A percentile compares a stretch with the other conserved stretches of the same genome.
These are phyloP conservation scores for Chlorophyllum brunneum DNA, from an alignment of 768 basidiomycete species.

Conservation along the genomic window DNA sequence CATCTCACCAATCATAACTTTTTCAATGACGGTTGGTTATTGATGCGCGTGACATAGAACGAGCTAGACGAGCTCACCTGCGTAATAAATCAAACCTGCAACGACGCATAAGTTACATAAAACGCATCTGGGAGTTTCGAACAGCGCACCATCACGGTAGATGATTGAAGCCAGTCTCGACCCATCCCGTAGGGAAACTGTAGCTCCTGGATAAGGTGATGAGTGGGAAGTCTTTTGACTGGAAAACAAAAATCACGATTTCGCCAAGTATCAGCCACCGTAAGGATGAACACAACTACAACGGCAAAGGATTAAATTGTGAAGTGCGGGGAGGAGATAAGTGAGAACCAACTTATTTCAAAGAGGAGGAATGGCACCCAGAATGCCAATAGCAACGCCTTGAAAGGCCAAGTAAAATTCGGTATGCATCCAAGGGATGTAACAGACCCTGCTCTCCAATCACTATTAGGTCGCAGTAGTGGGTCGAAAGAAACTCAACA, in stretches of 20 bases:
- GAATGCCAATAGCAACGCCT: not conserved
- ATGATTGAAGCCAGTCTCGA: not conserved
- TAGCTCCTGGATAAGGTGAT: not conserved
- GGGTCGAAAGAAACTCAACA: not conserved
- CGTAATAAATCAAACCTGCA: not conserved
- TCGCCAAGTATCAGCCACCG: not conserved
- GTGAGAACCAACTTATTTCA: not conserved
- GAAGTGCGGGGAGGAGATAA: not conserved
- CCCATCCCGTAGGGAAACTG: not conserved
- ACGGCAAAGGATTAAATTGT: not conserved
- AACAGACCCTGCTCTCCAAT: not conserved
- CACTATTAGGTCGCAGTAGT: not conserved
- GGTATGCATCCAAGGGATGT: not conserved
- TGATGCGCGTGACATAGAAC: not conserved
- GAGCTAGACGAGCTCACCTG: conserved; percentile 1
- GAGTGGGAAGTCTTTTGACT: not conserved
- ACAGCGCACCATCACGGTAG: conserved; percentile 5
- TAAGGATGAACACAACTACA: not conserved
- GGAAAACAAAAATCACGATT: not conserved
- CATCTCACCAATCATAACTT: conserved; percentile 9
- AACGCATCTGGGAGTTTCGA: too few species aligned
- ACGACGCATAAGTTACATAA: not conserved
- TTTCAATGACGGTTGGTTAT: not conserved
- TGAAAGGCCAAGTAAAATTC: not conserved
- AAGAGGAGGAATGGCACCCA: conserved; percentile 8